A percentile compares a stretch with the other conserved stretches of the same genome.
phyloP scores from a whole-genome alignment of 352 stramenopile species.

The Globisporangium perplexum region DNA sequence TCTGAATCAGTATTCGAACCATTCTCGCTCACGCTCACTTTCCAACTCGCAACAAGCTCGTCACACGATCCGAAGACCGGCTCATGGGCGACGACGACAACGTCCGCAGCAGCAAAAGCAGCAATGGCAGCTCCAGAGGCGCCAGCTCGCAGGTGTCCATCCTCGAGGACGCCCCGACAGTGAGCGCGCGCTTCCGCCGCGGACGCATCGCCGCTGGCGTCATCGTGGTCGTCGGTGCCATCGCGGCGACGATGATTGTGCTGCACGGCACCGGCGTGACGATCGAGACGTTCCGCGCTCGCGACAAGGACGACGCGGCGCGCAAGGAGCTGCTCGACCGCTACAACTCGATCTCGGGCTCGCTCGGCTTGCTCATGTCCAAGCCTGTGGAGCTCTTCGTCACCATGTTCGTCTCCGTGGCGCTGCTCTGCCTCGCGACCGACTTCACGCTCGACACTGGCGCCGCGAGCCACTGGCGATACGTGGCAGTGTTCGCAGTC shows the following conservation, averaged over 20 bases:
- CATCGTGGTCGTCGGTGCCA: neutral
- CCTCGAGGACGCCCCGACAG: too few species aligned
- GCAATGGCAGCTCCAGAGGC: too few species aligned
- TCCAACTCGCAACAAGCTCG: too few species aligned
- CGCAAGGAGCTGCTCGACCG: constrained; percentile 4
- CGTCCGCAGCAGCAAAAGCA: too few species aligned
- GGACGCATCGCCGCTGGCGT: neutral
- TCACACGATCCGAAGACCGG: too few species aligned
- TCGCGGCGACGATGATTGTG: neutral
- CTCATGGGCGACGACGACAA: too few species aligned
- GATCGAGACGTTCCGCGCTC: neutral
- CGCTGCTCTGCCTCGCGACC: constrained; percentile 5
- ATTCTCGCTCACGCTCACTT: too few species aligned
- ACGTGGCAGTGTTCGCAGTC: neutral
- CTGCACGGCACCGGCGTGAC: neutral
- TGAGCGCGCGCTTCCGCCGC: constrained; percentile 1
- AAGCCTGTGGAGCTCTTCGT: constrained; percentile 9
- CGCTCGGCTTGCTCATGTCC: neutral
- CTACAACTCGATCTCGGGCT: constrained; percentile 9
- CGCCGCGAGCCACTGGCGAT: neutral
- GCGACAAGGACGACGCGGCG: neutral
- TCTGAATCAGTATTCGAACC: too few species aligned
- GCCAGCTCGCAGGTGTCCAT: too few species aligned
- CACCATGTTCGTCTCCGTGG: neutral
- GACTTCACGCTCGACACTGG: neutral